Base-by-base conservation (phyloP, 805 yeast species). In the Jamesozyma jinghongensis region DNA sequence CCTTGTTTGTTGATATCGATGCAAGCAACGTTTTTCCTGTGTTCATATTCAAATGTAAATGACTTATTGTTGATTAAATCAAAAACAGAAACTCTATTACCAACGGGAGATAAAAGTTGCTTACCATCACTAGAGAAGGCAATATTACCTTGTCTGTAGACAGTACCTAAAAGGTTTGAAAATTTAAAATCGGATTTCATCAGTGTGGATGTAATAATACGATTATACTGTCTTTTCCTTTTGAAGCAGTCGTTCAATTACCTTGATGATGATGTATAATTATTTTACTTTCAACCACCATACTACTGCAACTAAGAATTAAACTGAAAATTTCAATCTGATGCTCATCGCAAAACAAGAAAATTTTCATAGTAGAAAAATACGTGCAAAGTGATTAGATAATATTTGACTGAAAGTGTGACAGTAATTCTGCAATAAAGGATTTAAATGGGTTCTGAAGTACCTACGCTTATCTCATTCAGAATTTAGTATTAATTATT, bases 101-200 rank as follows among this genome's bases (percentile, higher is more conserved):
- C 98, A 3, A 92, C 97, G 0, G 98, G 97, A 44, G 92, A 80
- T 35, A 92, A 64, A 27, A 92, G 68, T 41, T 76, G 74, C 10
- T 82, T 77, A 2, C 98, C 98, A 57, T 88, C 96, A 1, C 80
- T 76, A 1, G 94, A 80, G 66, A 81, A 92, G 4, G 81, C 70
- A 20, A 92, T 65, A 59, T 90, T 87, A n/a, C 97, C 98, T 57
- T 82, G 85, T 37, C 94, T 71, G 58, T 92, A 92, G 3, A 92
- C 97, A 0, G 97, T 88, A 22, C 98, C 98, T 52, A 92, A 67
- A 26, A 92, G 69, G 64, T 90, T 92, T 27, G 94, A 79, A 53
- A 92, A 82, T 72, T 81, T 68, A 60, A 81, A 86, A 65, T 85
- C 94, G n/a, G 94, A 79, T 67, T 79, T 85, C 95, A 86, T 85